Conservation (phyloP, 139 green algal species). For the Chlorella sp. region DNA sequence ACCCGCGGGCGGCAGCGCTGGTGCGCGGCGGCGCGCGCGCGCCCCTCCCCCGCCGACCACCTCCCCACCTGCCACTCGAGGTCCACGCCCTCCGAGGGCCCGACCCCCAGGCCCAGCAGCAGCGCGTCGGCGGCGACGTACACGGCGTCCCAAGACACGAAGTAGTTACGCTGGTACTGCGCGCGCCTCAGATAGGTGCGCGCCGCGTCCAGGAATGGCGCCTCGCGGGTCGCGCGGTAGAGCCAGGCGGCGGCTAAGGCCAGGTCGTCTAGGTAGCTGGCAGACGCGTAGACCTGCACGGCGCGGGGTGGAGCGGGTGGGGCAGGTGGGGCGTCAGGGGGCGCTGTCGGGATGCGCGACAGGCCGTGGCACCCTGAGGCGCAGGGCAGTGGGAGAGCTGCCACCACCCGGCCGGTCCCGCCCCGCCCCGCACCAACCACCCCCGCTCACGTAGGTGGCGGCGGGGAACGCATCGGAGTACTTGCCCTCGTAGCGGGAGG, state of each 20-base stretch:
- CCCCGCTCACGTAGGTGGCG: conserved; percentile 19
- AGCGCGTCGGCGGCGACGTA: conserved; percentile 2
- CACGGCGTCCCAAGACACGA: conserved; percentile 18
- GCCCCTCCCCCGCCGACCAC: no score
- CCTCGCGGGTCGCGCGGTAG: conserved; percentile 54
- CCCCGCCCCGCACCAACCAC: no score
- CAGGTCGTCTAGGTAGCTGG: conserved; percentile 59
- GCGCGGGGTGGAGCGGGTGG: background rate
- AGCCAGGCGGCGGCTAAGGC: conserved; percentile 63
- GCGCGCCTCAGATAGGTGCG: conserved; percentile 10
- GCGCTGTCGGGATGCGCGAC: no score
- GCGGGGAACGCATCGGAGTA: conserved; percentile 47
- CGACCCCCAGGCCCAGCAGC: conserved; percentile 11
- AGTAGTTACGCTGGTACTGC: conserved; percentile 25
- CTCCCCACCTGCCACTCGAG: conserved; percentile 21
- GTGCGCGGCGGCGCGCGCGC: no score
- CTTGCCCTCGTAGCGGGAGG: conserved; percentile 42
- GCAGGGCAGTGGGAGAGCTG: no score
- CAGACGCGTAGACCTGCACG: conserved; percentile 30
- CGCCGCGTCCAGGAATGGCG: conserved; percentile 35
- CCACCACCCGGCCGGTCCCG: no score
- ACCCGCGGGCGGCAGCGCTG: no score
- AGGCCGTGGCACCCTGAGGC: no score
- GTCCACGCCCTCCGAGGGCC: conserved; percentile 6
- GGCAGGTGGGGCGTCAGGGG: background rate